These are phyloP conservation scores for Trichoderma brevicompactum DNA, from an alignment of 2,329 filamentous ascomycete genomes.

Conservation along the genomic window DNA sequence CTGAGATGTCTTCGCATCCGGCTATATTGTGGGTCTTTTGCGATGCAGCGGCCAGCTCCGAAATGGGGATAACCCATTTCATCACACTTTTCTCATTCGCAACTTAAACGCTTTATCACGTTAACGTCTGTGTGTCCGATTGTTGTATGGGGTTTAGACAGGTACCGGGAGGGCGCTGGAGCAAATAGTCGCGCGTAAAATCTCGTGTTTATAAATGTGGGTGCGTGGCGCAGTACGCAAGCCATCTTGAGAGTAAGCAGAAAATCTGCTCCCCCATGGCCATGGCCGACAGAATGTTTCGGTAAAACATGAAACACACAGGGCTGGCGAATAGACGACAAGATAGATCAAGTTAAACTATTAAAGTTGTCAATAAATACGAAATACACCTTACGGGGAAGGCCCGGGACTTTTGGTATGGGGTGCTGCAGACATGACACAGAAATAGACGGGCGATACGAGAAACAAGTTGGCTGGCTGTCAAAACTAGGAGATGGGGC, in stretches of 20 bases:
- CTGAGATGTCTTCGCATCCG: no score
- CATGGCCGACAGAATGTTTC: not conserved
- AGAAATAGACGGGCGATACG: constrained; percentile 8
- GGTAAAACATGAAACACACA: not conserved
- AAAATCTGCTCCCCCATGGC: no score
- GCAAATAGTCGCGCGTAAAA: not conserved
- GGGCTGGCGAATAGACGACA: not conserved
- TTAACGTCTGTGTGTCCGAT: not conserved
- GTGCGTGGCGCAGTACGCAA: constrained; percentile 16
- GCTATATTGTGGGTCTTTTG: no score
- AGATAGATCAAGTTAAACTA: not conserved
- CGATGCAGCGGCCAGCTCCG: no score
- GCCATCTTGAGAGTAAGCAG: no score
- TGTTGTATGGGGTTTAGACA: not conserved
- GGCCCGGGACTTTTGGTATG: not conserved
- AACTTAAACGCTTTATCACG: not conserved
- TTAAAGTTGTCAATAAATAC: not conserved
- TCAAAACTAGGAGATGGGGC: not conserved
- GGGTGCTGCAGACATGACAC: not conserved
- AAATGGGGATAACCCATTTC: no score
- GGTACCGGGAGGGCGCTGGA: not conserved
- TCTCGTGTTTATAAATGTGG: constrained; percentile 16
- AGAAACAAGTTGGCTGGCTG: not conserved
- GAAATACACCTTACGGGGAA: no score
- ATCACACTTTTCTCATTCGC: no score